phyloP scores from a whole-genome alignment of 169 alveolate species.

The Plasmodium coatneyi region DNA sequence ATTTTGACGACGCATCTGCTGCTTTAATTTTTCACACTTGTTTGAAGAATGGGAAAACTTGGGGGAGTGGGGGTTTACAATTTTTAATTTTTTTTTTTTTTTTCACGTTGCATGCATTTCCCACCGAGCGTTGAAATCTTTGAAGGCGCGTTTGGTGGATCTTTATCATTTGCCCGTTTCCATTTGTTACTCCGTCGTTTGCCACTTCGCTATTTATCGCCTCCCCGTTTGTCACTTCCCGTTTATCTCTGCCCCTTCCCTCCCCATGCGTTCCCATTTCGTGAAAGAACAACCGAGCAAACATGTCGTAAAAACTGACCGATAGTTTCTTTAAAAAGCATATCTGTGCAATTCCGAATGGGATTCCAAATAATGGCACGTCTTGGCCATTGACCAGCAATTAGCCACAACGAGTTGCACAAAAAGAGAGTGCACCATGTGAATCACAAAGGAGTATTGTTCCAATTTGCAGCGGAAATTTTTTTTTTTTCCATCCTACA shows the following conservation, averaged over 20 bases:
- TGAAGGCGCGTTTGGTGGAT: background rate
- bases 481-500: background rate
- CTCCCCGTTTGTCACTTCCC: background rate
- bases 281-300: background rate
- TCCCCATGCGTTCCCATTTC: background rate
- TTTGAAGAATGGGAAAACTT: background rate
- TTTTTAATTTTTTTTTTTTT: background rate
- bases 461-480: background rate
- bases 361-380: background rate
- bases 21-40: background rate
- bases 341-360: background rate
- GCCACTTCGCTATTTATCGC: background rate
- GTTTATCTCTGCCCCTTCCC: background rate
- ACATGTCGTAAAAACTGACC: background rate
- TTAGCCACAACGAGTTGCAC: background rate
- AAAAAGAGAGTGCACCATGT: background rate
- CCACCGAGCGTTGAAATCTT: background rate
- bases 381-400: background rate
- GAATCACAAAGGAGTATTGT: background rate
- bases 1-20: background rate
- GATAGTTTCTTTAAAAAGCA: background rate
- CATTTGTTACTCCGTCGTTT: background rate
- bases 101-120: background rate
- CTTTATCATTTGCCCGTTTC: background rate
- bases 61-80: background rate